Conservation (phyloP, 2,329 filamentous ascomycete genomes). For the Penicillium sp. region DNA sequence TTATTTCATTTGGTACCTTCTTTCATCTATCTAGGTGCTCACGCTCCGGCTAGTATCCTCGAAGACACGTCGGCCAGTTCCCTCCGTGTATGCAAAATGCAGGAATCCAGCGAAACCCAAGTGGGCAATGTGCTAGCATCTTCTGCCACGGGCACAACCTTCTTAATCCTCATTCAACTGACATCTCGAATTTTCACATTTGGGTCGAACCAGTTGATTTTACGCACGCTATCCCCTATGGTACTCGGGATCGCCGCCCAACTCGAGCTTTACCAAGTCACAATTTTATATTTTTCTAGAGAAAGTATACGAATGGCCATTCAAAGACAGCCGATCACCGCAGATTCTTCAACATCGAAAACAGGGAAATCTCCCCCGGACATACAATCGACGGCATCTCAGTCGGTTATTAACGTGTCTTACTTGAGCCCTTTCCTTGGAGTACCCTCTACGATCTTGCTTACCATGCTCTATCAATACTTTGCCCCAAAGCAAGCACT, state of each 20-base stretch:
- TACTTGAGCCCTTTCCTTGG: slow-evolving; percentile 76
- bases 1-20: neutral
- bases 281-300: slow-evolving; percentile 89
- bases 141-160: slow-evolving; percentile 70
- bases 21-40: neutral
- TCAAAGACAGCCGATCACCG: slow-evolving; percentile 64
- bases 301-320: slow-evolving; percentile 90
- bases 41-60: neutral
- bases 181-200: slow-evolving; percentile 87
- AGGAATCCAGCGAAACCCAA: slow-evolving; percentile 15
- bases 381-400: slow-evolving; percentile 44
- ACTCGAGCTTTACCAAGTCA: slow-evolving; percentile 88
- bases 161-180: slow-evolving; percentile 86
- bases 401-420: slow-evolving; percentile 84
- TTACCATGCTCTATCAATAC: slow-evolving; percentile 69
- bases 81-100: slow-evolving; percentile 13
- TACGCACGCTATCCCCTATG: slow-evolving; percentile 83
- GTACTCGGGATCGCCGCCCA: slow-evolving; percentile 84
- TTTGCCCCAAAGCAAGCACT: slow-evolving; percentile 52
- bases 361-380: slow-evolving; percentile 13
- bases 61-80: neutral
- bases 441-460: slow-evolving; percentile 59
- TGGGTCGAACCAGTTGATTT: slow-evolving; percentile 82
- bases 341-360: slow-evolving; percentile 11
- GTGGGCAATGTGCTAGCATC: slow-evolving; percentile 27